Percentiles rank a stretch among this genome's conserved stretches.
Evolutionary conservation across 805 yeast genomes (phyloP).

Genomic region (Cyberlindnera lachancei): DNA sequence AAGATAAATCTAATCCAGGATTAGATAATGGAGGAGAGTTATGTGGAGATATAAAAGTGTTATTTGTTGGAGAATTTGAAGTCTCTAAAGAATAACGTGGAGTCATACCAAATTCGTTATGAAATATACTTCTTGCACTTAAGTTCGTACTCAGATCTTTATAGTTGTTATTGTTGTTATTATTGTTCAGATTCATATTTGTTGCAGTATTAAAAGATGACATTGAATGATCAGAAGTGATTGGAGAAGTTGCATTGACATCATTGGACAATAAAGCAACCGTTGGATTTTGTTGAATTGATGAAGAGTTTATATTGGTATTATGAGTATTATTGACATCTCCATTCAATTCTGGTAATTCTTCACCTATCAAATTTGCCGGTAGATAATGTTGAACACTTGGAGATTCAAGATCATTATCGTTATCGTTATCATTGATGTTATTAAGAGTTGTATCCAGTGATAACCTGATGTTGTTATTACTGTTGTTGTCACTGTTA

Average conservation of each 20-base stretch:
- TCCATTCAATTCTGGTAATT: constrained; percentile 10
- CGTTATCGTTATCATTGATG: constrained; percentile 18
- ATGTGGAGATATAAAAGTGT: constrained; percentile 18
- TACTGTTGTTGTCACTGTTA: neutral
- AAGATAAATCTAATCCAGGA: constrained; percentile 17
- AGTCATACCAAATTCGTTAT: constrained; percentile 12
- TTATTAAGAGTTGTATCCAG: constrained; percentile 7
- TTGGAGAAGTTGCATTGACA: constrained; percentile 1
- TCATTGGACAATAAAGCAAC: constrained; percentile 6
- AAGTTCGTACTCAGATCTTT: constrained; percentile 11
- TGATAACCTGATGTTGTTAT: constrained; percentile 5
- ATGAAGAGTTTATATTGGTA: neutral
- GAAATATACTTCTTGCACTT: constrained; percentile 14
- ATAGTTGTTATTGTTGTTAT: too few relatives aligned
- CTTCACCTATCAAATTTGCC: constrained; percentile 25
- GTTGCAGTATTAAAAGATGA: constrained; percentile 6
- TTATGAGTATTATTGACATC: too few relatives aligned
- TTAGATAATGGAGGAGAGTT: constrained; percentile 15
- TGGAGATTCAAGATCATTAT: constrained; percentile 26
- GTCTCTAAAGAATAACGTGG: constrained; percentile 12
- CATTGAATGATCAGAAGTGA: neutral
- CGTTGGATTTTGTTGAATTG: constrained; percentile 5
- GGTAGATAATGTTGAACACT: constrained; percentile 30
- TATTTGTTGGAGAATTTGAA: constrained; percentile 14
- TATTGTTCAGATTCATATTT: too few relatives aligned